Conservation (phyloP, 192 early-diverging fungal genomes). For the Phycomyces blakesleeanus region DNA sequence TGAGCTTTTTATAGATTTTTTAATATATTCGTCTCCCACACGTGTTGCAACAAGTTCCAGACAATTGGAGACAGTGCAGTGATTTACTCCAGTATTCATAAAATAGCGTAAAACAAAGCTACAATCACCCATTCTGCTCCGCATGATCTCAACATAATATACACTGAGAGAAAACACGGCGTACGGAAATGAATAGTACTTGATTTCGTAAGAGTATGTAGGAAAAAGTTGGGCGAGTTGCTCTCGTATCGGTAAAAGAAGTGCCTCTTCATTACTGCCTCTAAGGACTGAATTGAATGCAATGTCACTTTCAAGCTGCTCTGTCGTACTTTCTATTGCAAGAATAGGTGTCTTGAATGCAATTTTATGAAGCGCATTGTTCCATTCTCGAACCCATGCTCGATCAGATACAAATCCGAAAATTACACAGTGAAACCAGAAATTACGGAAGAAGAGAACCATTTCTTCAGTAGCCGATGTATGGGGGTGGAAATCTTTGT, state of each 20-base stretch:
- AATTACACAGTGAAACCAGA: constrained; percentile 85
- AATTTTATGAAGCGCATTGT: constrained; percentile 58
- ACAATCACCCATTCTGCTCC: constrained; percentile 63
- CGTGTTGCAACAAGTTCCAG: constrained; percentile 72
- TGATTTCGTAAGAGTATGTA: constrained; percentile 45
- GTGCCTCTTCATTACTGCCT: constrained; percentile 34
- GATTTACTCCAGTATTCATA: constrained; percentile 76
- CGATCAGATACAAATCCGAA: constrained; percentile 71
- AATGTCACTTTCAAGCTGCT: constrained; percentile 84
- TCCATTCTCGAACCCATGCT: constrained; percentile 73
- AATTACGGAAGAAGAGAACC: constrained; percentile 72
- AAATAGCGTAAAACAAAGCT: constrained; percentile 77
- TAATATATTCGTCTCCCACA: constrained; percentile 46
- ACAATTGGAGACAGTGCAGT: constrained; percentile 63
- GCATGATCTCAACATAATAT: constrained; percentile 76
- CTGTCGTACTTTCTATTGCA: constrained; percentile 60
- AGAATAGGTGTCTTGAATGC: constrained; percentile 84
- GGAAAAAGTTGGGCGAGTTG: constrained; percentile 55
- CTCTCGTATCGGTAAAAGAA: constrained; percentile 54
- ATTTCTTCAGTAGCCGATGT: constrained; percentile 55
- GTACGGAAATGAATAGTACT: constrained; percentile 63
- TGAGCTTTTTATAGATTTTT: constrained; percentile 39
- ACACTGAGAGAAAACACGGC: constrained; percentile 81
- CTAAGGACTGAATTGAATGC: constrained; percentile 80
- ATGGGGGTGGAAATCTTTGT: constrained; percentile 55